These are phyloP conservation scores for Globisporangium alternatum DNA, from an alignment of 352 stramenopile genomes.

Conservation along the genomic window DNA sequence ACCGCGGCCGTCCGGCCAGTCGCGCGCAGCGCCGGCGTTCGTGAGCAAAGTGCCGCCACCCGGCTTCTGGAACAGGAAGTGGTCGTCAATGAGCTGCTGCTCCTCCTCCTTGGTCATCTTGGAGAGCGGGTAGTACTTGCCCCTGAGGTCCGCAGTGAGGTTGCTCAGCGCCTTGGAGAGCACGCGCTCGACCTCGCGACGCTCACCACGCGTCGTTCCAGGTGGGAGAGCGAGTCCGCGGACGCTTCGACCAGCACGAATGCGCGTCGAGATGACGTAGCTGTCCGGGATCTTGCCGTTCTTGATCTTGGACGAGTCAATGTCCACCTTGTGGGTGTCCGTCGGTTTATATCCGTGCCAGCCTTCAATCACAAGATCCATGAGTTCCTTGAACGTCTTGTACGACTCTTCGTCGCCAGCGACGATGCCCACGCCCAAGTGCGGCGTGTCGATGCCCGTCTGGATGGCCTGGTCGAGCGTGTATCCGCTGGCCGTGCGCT, in stretches of 20 bases:
- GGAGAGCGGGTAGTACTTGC: constrained; percentile 87
- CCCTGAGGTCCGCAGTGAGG: constrained; percentile 73
- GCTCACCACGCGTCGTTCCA: constrained; percentile 81
- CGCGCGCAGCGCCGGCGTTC: constrained; percentile 82
- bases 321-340: constrained; percentile 78
- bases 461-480: constrained; percentile 86
- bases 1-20: constrained; percentile 92
- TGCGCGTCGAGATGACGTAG: constrained; percentile 92
- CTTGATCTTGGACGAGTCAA: constrained; percentile 74
- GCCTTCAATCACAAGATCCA: constrained; percentile 83
- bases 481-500: constrained; percentile 62
- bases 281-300: constrained; percentile 60
- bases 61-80: constrained; percentile 94
- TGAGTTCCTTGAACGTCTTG: constrained; percentile 77
- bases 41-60: constrained; percentile 83
- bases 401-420: constrained; percentile 87
- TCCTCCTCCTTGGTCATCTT: constrained; percentile 91
- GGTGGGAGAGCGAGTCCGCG: constrained; percentile 86
- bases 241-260: constrained; percentile 90
- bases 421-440: constrained; percentile 80
- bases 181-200: constrained; percentile 82
- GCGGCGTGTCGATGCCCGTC: constrained; percentile 79
- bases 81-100: constrained; percentile 88
- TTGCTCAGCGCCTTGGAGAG: constrained; percentile 70
- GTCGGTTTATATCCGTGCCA: constrained; percentile 84